Evolutionary conservation across 345 rosid species (phyloP).

Genomic region (Salix viminalis): DNA sequence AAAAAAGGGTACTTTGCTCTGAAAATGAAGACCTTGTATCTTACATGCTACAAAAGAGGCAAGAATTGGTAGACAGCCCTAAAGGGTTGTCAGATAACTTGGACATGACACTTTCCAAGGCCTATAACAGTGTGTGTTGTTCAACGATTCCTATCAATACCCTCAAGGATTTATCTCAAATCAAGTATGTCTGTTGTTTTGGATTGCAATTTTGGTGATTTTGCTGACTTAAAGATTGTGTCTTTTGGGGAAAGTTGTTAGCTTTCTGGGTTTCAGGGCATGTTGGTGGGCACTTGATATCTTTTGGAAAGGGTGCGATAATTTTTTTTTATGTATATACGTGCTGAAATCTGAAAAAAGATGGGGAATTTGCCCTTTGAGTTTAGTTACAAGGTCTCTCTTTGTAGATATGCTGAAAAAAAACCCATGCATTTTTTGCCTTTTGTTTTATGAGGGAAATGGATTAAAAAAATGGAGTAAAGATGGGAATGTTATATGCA

Average conservation of each 20-base stretch:
- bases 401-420: too few relatives aligned
- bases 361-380: neutral
- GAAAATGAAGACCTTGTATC: constrained; percentile 61
- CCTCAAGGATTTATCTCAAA: constrained; percentile 66
- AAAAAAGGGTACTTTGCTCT: constrained; percentile 41
- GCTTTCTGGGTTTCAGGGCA: neutral
- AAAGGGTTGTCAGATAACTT: constrained; percentile 68
- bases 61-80: constrained; percentile 57
- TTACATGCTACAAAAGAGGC: constrained; percentile 58
- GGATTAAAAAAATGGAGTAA: too few relatives aligned
- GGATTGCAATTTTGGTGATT: neutral
- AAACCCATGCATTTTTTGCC: too few relatives aligned
- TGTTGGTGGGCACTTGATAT: neutral
- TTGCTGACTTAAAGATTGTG: neutral
- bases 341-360: too few relatives aligned
- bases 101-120: constrained; percentile 56
- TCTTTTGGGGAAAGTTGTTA: neutral
- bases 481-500: too few relatives aligned
- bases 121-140: constrained; percentile 48
- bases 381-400: neutral
- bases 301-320: neutral
- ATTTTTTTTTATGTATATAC: too few relatives aligned
- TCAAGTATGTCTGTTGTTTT: constrained; percentile 49
- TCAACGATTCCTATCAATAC: constrained; percentile 48
- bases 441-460: too few relatives aligned